Evolutionary conservation across 331 rosid genomes (phyloP).

Genomic region (Prunus yedoensis): DNA sequence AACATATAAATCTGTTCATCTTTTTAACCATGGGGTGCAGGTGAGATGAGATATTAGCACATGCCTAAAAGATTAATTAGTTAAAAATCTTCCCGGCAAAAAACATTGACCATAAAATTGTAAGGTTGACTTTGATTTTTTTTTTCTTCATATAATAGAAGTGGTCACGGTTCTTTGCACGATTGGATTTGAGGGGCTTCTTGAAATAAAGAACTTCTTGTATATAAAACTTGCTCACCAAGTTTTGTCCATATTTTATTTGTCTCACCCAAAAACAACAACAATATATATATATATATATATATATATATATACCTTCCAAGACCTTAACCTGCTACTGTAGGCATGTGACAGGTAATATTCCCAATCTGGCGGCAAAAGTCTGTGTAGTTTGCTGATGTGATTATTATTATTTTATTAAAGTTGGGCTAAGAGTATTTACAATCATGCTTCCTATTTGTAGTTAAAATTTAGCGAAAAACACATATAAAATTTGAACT

Average conservation of each 20-base stretch:
- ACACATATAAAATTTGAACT: too few species aligned
- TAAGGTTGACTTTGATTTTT: not conserved
- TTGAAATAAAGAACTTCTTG: not conserved
- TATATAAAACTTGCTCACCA: not conserved
- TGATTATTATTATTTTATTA: too few species aligned
- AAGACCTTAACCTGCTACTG: too few species aligned
- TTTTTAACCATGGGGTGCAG: not conserved
- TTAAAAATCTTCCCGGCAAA: not conserved
- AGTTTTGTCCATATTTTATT: not conserved
- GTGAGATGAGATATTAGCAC: not conserved
- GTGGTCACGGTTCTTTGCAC: not conserved
- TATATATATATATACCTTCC: too few species aligned
- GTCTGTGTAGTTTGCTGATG: too few species aligned
- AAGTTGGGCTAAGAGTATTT: too few species aligned
- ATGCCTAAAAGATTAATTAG: not conserved
- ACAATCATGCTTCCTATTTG: accelerated
- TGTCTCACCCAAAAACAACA: not conserved
- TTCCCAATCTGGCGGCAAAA: too few species aligned
- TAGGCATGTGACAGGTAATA: too few species aligned
- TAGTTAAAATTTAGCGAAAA: too few species aligned
- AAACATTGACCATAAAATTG: not conserved
- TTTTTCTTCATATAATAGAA: not conserved
- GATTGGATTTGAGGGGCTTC: constrained; percentile 4
- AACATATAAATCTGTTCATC: too few species aligned
- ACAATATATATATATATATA: too few species aligned